Percentiles rank a stretch among this genome's conserved stretches.
Conservation (phyloP, 805 yeast species). For the Teunomyces kruisii region DNA sequence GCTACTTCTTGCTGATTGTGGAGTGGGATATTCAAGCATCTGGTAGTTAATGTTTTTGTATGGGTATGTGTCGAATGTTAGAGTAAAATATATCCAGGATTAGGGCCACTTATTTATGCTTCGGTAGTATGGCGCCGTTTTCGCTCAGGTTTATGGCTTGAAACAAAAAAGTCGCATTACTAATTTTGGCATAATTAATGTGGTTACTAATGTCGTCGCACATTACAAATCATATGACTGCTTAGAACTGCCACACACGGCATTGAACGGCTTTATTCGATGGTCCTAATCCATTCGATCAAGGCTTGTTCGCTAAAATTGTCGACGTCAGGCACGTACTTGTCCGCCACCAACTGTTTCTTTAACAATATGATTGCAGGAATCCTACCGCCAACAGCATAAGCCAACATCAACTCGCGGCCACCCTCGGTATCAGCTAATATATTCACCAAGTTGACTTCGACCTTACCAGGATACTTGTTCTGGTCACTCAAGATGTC, state of each 20-base stretch:
- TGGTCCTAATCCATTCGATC: constrained; percentile 28
- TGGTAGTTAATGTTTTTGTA: background rate
- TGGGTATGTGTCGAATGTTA: background rate
- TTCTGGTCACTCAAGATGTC: constrained; percentile 19
- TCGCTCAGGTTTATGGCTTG: background rate
- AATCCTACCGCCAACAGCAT: constrained; percentile 47
- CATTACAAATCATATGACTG: constrained; percentile 2
- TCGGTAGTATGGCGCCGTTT: background rate
- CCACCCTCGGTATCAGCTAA: constrained; percentile 69
- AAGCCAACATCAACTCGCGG: constrained; percentile 55
- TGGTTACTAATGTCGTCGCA: background rate
- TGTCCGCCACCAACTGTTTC: constrained; percentile 57
- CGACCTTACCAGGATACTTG: constrained; percentile 30
- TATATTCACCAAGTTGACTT: constrained; percentile 66
- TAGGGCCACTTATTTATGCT: too few relatives aligned
- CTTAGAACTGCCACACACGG: background rate
- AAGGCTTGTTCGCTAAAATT: constrained; percentile 29
- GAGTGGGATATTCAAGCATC: background rate
- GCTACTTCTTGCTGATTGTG: background rate
- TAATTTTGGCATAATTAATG: background rate
- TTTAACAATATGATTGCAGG: constrained; percentile 69
- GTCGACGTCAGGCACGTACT: constrained; percentile 21
- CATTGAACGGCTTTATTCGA: constrained; percentile 11
- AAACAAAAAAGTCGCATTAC: background rate
- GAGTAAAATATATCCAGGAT: too few relatives aligned